phyloP scores from a whole-genome alignment of 345 rosid species.

The Eucalyptus erythrocorys region DNA sequence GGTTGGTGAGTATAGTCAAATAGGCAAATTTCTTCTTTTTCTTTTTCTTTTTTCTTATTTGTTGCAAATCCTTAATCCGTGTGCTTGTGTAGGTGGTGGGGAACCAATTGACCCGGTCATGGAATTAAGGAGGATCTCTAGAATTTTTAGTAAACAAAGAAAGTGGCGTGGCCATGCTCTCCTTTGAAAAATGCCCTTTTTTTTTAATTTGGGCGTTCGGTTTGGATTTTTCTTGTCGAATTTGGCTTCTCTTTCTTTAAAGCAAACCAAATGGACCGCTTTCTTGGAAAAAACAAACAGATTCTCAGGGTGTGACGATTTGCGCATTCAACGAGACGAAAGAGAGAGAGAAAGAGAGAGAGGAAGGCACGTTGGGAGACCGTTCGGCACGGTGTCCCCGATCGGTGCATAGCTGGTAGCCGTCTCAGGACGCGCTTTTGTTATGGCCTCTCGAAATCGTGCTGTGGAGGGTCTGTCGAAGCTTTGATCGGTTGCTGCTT shows the following conservation, averaged over 20 bases:
- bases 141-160: conserved; percentile 15
- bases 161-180: neutral
- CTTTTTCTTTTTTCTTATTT: neutral
- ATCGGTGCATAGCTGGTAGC: neutral
- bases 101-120: conserved; percentile 28
- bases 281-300: neutral
- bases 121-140: conserved; percentile 19
- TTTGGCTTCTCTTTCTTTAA: neutral
- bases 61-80: neutral
- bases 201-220: neutral
- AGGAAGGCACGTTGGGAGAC: neutral
- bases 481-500: neutral
- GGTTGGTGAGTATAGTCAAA: neutral
- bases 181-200: neutral
- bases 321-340: neutral
- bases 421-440: neutral
- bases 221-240: neutral
- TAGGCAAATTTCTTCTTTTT: neutral
- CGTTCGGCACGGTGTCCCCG: neutral
- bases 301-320: neutral
- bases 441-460: neutral
- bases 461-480: neutral
- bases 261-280: neutral
- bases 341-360: neutral
- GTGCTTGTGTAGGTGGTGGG: neutral